A percentile compares a stretch with the other conserved stretches of the same genome.
phyloP scores from a whole-genome alignment of 495 filamentous ascomycete species.

The Penicillium diatomitis region DNA sequence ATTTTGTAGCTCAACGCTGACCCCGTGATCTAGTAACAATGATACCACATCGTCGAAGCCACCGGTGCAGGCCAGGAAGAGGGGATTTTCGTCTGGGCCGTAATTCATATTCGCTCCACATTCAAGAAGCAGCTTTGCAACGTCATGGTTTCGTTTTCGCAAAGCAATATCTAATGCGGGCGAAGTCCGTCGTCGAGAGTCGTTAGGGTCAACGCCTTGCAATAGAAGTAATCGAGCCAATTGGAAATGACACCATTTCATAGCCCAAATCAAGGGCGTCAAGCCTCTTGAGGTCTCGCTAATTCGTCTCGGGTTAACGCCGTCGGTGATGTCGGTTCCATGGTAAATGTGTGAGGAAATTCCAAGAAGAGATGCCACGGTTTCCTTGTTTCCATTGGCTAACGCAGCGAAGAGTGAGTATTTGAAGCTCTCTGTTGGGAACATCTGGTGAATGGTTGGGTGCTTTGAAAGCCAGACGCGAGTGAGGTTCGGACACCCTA shows the following conservation, averaged over 20 bases:
- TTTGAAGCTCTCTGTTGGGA: slow-evolving; percentile 23
- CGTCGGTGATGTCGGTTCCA: slow-evolving; percentile 7
- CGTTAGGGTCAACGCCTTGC: background rate
- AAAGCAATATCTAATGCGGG: slow-evolving; percentile 1
- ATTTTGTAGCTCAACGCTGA: background rate
- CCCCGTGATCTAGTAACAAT: background rate
- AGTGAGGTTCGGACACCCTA: slow-evolving; percentile 31
- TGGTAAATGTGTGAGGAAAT: slow-evolving; percentile 2
- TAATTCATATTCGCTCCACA: background rate
- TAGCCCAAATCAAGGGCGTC: slow-evolving; percentile 20
- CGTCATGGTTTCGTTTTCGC: background rate
- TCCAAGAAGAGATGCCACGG: slow-evolving; percentile 20
- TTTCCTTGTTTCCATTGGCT: slow-evolving; percentile 15
- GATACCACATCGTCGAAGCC: background rate
- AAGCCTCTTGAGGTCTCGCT: background rate
- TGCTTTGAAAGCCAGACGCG: slow-evolving; percentile 8
- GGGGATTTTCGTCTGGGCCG: background rate
- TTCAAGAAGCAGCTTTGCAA: slow-evolving; percentile 5
- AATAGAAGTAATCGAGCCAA: slow-evolving; percentile 13
- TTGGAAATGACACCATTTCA: slow-evolving; percentile 1
- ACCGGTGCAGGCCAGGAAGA: background rate
- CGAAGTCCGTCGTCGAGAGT: background rate
- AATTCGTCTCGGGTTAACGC: slow-evolving; percentile 6
- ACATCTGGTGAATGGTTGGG: slow-evolving; percentile 17
- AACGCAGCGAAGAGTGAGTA: slow-evolving; percentile 38